phyloP scores from a whole-genome alignment of 1,284 basidiomycete genomes.

The Moesziomyces sp. region DNA sequence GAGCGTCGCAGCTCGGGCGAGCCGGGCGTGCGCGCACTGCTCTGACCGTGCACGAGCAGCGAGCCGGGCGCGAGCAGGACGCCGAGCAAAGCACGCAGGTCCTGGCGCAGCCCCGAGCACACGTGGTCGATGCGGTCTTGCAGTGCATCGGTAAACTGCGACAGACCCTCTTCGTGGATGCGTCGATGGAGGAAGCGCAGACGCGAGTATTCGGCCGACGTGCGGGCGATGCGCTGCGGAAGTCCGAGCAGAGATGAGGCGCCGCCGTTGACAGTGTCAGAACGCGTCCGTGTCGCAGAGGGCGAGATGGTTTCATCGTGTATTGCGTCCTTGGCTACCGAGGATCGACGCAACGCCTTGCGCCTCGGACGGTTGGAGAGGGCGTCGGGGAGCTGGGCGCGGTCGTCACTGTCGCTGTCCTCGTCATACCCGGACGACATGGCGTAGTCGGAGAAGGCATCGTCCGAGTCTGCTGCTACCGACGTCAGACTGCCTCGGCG shows the following conservation, averaged over 20 bases:
- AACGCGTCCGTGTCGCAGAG: constrained; percentile 1
- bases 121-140: constrained; percentile 84
- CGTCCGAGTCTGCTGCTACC: constrained; percentile 14
- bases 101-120: constrained; percentile 80
- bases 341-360: constrained; percentile 18
- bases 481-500: constrained; percentile 14
- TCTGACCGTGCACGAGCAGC: constrained; percentile 32
- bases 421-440: constrained; percentile 43
- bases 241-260: constrained; percentile 20
- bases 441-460: constrained; percentile 28
- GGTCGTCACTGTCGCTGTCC: constrained; percentile 21
- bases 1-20: constrained; percentile 27
- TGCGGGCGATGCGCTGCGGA: constrained; percentile 82
- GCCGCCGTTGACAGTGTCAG: constrained; percentile 4
- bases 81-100: constrained; percentile 82
- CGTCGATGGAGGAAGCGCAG: constrained; percentile 89
- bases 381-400: constrained; percentile 2
- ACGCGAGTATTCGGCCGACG: constrained; percentile 89
- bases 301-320: not conserved
- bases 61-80: constrained; percentile 68
- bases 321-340: constrained; percentile 2
- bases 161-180: constrained; percentile 78
- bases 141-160: constrained; percentile 78
- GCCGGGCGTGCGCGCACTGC: constrained; percentile 1
- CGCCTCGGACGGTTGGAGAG: constrained; percentile 9